Base-by-base conservation (phyloP, 2,329 filamentous ascomycete genomes). In the Zasmidium citrigriseum region DNA sequence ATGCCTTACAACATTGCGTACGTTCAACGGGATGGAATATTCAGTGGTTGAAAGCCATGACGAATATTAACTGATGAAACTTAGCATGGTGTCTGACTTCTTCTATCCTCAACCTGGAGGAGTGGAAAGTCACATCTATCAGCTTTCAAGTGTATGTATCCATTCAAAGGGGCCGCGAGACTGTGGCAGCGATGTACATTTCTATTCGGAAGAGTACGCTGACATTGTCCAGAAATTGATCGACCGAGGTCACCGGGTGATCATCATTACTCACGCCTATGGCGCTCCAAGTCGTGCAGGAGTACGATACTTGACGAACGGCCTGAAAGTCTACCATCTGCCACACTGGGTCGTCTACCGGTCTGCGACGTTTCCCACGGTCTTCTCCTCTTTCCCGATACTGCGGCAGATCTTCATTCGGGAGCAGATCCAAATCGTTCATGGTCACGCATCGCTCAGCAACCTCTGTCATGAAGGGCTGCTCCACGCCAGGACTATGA, bases 381-480 rank as follows among this genome's bases (percentile, higher is more conserved):
- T 99, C 71, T 98, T 98, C 79, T 97, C 93, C 25, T 97, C 96
- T 79, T 99, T 99, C 69, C 95, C 96, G 10, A 87, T 97, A n/a
- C 93, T 99, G 70, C 88, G 95, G 57, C 96, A 98, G 68, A 98
- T 99, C 68, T 86, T 97, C 62, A 89, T 99, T 61, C 87, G 95
- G 47, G 95, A 99, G 76, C 86, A 88, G 60, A 97, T 99, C 67
- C 89, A 98, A 74, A 99, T 99, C 68, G 93, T 99, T 0, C 95
- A 99, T 73, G 95, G 93, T n/a, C 95, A 99, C 79, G 93, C 85
- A 27, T 96, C 91, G 72, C 81, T 99, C 61, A 97, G 92, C 75
- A 96, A 88, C 72, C 82, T 99, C 52, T 97, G 93, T 72, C 90
- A 96, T 71, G 95, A 99, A 76, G 95, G 90, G 10, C 96, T 99